These are phyloP conservation scores for Nephelium lappaceum DNA, from an alignment of 345 rosid genomes.

Conservation along the genomic window DNA sequence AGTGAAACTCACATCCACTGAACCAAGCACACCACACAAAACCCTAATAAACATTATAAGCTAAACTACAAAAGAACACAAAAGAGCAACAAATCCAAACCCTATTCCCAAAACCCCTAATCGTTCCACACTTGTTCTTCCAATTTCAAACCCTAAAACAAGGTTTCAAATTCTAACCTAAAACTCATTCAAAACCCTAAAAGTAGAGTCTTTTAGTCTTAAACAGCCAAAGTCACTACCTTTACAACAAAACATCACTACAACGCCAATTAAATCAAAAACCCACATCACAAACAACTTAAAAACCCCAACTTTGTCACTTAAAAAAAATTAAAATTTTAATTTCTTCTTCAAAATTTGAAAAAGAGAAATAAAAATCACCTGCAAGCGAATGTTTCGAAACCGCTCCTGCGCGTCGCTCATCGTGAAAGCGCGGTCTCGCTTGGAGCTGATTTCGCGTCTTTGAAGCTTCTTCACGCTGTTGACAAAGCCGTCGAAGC, in stretches of 20 bases:
- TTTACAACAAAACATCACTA: not conserved
- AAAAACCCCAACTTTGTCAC: not conserved
- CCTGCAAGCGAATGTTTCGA: conserved; percentile 83
- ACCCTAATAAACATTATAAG: not conserved
- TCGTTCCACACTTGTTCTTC: not conserved
- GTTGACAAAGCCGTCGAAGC: conserved; percentile 59
- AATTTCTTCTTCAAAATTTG: not conserved
- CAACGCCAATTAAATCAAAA: not conserved
- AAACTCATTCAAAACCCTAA: not conserved
- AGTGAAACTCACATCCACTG: not conserved
- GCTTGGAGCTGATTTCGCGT: conserved; percentile 74
- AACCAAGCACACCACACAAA: not conserved
- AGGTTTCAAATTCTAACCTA: not conserved
- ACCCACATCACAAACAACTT: not conserved
- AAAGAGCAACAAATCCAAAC: not conserved
- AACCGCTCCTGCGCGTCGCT: conserved; percentile 84
- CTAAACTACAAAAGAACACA: not conserved
- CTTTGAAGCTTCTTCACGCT: conserved; percentile 87
- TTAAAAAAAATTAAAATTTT: not conserved
- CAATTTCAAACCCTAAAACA: not conserved
- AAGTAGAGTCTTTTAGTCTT: not conserved
- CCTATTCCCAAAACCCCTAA: not conserved
- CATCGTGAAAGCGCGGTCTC: conserved; percentile 75
- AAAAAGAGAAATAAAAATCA: conserved; percentile 11
- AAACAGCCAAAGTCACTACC: not conserved